Evolutionary conservation across 2,329 filamentous ascomycete genomes (phyloP), one percentile per base, ranked within the genome.

Genomic region (Cercospora berteroae): DNA sequence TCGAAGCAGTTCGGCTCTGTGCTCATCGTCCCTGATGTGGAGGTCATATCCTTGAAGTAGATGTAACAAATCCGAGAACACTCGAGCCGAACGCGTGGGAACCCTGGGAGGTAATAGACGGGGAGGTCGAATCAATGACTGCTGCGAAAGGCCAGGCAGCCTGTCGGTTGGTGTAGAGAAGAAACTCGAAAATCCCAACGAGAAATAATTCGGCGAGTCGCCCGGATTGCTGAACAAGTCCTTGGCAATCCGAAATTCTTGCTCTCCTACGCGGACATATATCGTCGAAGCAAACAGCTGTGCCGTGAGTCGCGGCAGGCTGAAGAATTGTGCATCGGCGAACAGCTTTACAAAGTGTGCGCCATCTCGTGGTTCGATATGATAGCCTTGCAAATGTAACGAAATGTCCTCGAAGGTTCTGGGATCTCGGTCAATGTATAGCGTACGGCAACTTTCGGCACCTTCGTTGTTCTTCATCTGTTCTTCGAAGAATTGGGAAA

Each of bases 381-480:
- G 90, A 79, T 98, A 98, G 56, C 94, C 92, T 82, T 97, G 94
- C 23, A 98, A 84, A 82, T 98, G 94, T 64, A 94, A 84, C 42
- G 91, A 90, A 71, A 98, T 97, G 76, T 97, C 93, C 74, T 85
- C 86, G 78, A 98, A 98, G 0, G 93, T 97, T 13, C 84, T 84
- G 0, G 94, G 94, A 79, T 98, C 94, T 69, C 94, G 90, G 79
- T 98, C 94, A 75, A 98, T 97, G 80, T 97, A 97, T 6, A 98
- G 84, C 0, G 94, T 97, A 72, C 90, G 89, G 67, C 96, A 80
- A 63, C 81, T 82, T 50, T 80, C 80, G 64, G 88, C 84, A 65
- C 85, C 85, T 67, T 88, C 85, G 59, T 86, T 89, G 72, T 83
- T 81, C 66, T 87, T 85, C 48, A 97, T 80, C 80, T 97, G 94